A percentile compares a stretch with the other conserved stretches of the same genome.
Conservation (phyloP, 2,329 filamentous ascomycete species). For the Aspergillus hiratsukae region DNA sequence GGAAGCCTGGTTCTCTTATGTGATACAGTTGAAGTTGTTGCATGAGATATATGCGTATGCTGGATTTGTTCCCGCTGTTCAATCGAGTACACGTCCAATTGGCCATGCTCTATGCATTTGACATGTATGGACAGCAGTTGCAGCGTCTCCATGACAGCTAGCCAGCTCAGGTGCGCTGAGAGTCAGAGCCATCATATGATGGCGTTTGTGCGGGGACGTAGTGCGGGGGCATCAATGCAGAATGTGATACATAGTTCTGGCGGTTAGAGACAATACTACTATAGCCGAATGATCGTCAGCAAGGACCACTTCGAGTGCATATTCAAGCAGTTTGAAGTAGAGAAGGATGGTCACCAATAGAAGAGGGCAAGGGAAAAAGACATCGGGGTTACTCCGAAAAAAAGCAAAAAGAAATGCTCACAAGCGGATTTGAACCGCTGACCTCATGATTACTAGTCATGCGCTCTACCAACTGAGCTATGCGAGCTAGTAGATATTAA, state of each 20-base stretch:
- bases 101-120: neutral
- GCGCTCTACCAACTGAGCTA: neutral
- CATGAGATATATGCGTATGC: neutral
- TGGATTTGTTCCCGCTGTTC: neutral
- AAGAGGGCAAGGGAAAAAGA: neutral
- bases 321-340: too few species aligned
- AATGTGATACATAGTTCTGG: too few species aligned
- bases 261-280: too few species aligned
- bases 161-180: too few species aligned
- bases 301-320: too few species aligned
- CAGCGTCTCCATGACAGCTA: neutral
- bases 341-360: too few species aligned
- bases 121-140: neutral
- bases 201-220: too few species aligned
- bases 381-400: neutral
- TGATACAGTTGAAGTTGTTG: neutral
- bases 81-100: neutral
- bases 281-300: too few species aligned
- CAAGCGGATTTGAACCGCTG: slow-evolving; percentile 6
- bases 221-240: too few species aligned
- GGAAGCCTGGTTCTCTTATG: neutral
- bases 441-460: slow-evolving; percentile 1
- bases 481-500: neutral
- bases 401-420: neutral
- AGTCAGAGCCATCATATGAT: too few species aligned